Conservation (phyloP, 2,329 filamentous ascomycete species). For the Aspergillus nomiae region DNA sequence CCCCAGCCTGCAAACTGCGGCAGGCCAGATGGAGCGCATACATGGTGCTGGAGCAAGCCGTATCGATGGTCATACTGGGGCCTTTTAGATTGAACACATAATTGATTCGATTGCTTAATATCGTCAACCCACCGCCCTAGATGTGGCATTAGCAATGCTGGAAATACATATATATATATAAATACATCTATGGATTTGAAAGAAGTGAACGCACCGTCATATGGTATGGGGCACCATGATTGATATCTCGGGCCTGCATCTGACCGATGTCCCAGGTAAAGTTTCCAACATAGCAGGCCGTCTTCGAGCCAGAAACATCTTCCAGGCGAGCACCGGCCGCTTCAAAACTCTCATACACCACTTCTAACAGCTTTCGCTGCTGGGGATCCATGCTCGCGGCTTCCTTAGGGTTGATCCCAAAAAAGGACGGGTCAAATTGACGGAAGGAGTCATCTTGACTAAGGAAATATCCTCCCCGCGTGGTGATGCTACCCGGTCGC, state of each 20-base stretch:
- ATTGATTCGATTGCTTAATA: slow-evolving; percentile 28
- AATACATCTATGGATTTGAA: too few species aligned
- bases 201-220: too few species aligned
- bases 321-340: slow-evolving; percentile 21
- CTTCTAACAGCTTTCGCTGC: slow-evolving; percentile 30
- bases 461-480: slow-evolving; percentile 11
- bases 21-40: slow-evolving; percentile 44
- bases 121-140: slow-evolving; percentile 9
- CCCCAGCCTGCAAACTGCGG: slow-evolving; percentile 18
- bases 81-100: slow-evolving; percentile 42
- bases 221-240: too few species aligned
- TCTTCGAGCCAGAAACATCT: slow-evolving; percentile 16
- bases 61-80: slow-evolving; percentile 32
- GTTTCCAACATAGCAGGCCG: slow-evolving; percentile 21
- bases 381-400: slow-evolving; percentile 28
- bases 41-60: slow-evolving; percentile 42
- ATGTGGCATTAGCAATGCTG: slow-evolving; percentile 13
- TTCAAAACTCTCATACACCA: slow-evolving; percentile 27
- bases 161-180: not conserved
- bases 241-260: slow-evolving; percentile 20
- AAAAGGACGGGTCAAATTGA: slow-evolving; percentile 28
- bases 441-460: too few species aligned
- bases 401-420: slow-evolving; percentile 19
- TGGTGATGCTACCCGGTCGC: slow-evolving; percentile 17
- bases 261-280: slow-evolving; percentile 20